These are phyloP conservation scores for Coriaria nepalensis DNA, from an alignment of 306 rosid genomes.

Conservation along the genomic window DNA sequence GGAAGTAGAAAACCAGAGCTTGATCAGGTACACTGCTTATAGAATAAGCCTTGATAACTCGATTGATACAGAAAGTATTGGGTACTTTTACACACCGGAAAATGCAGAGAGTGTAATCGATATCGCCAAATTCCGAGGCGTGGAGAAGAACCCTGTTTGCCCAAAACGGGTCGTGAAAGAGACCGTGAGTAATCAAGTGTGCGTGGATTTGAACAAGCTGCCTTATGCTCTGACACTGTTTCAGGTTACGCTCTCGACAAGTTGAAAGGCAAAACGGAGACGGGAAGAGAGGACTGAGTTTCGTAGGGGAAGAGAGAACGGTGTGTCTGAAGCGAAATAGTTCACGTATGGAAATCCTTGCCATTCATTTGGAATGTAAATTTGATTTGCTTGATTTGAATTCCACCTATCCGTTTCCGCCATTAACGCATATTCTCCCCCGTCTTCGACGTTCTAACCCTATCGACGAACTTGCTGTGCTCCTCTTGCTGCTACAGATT, in stretches of 20 bases:
- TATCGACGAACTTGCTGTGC: too few species aligned
- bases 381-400: conserved; percentile 6
- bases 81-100: conserved; percentile 24
- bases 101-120: conserved; percentile 27
- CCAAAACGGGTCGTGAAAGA: conserved; percentile 34
- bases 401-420: conserved; percentile 18
- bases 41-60: conserved; percentile 38
- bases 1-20: conserved; percentile 35
- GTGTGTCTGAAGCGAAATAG: conserved; percentile 23
- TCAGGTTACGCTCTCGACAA: conserved; percentile 1
- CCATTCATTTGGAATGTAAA: conserved; percentile 36
- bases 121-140: conserved; percentile 29
- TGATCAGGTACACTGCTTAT: conserved; percentile 21
- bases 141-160: conserved; percentile 46
- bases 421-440: conserved; percentile 36
- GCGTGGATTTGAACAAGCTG: conserved; percentile 54
- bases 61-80: conserved; percentile 43
- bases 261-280: conserved; percentile 10
- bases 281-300: conserved; percentile 10
- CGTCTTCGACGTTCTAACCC: not conserved
- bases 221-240: conserved; percentile 13
- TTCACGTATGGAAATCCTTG: conserved; percentile 35
- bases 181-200: conserved; percentile 28
- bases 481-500: too few species aligned
- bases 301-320: conserved; percentile 16